phyloP scores from a whole-genome alignment of 1,284 basidiomycete species.

The Sporisorium exsertum region DNA sequence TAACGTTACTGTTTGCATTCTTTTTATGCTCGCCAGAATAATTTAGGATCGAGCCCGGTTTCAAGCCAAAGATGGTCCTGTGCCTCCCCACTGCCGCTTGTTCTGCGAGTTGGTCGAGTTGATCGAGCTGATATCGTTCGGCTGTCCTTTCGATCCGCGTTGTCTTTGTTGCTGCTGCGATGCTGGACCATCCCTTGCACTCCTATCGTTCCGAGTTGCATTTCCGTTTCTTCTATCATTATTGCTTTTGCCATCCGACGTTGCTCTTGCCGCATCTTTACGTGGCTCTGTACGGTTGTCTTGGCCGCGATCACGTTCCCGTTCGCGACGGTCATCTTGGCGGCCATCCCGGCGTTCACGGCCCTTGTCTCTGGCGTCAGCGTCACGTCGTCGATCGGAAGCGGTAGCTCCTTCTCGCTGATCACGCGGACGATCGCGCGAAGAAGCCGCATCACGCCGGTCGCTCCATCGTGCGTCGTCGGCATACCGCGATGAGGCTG shows the following conservation, averaged over 20 bases:
- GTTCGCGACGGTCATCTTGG: slow-evolving; percentile 18
- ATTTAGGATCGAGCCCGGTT: background rate
- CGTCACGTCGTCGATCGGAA: slow-evolving; percentile 25
- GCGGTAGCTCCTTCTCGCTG: slow-evolving; percentile 12
- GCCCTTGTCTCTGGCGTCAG: slow-evolving; percentile 5
- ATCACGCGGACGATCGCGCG: slow-evolving; percentile 21
- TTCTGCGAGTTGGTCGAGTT: slow-evolving; percentile 42
- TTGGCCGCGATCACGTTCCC: slow-evolving; percentile 12
- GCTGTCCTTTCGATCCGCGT: slow-evolving; percentile 24
- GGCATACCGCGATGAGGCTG: slow-evolving; percentile 4
- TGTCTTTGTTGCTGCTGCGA: slow-evolving; percentile 20
- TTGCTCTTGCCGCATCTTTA: background rate
- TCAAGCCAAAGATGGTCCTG: slow-evolving; percentile 2
- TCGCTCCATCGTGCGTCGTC: slow-evolving; percentile 26
- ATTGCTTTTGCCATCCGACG: slow-evolving; percentile 4
- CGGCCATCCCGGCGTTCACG: slow-evolving; percentile 20
- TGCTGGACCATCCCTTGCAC: slow-evolving; percentile 8
- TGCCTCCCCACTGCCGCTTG: slow-evolving; percentile 38
- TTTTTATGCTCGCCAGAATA: too few species aligned
- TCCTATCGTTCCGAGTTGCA: slow-evolving; percentile 11
- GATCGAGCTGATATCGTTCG: slow-evolving; percentile 37
- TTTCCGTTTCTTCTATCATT: slow-evolving; percentile 13
- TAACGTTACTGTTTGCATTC: background rate
- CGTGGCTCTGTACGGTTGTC: slow-evolving; percentile 5
- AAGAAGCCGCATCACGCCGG: slow-evolving; percentile 8